Evolutionary conservation across 2,329 filamentous ascomycete species (phyloP), one percentile per base, ranked within the genome.

Genomic region (Aspergillus neotritici): DNA sequence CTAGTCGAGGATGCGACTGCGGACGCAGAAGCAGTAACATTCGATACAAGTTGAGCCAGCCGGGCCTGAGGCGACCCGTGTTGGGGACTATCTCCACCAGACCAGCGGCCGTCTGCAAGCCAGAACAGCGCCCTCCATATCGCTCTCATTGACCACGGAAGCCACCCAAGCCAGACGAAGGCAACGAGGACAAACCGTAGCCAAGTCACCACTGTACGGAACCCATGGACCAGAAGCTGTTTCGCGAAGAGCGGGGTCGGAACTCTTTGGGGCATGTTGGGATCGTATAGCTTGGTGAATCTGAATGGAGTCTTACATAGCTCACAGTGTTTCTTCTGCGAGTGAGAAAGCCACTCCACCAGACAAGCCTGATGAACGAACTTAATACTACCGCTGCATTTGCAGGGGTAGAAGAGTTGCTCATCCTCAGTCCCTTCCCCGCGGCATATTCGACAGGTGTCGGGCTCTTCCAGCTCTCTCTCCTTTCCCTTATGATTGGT

Each of bases 301-400:
- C 89, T 86, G 63, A 97, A 98, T 0, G 90, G 84, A 2, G 93
- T 98, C 73, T 98, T 98, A 81, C 93, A 98, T 30, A 98, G 82
- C 72, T 98, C 93, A 75, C 94, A 98, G 73, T 98, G 87, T 68
- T 97, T 97, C 79, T 98, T 98, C 65, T 98, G 90, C 2, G 93
- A 97, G 67, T 98, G 94, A 38, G 89, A 91, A 15, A 98, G 76
- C 93, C 93, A 98, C 69, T 97, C 90, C 85, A 98, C 95, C 68
- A 98, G 72, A 65, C 93, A 98, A 64, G 94, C 87, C 68, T 98
- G 93, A 66, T 98, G 93, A 49, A 98, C 93, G 61, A 86, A 95
- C 72, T 95, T 96, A 72, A 98, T 98, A 70, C 91, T 97, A 44
- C 93, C 93, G 62, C 88, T 96, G 73, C 93, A 98, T 74, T 96